A percentile compares a stretch with the other conserved stretches of the same genome.
These are phyloP conservation scores for Aciculosporium take DNA, from an alignment of 2,329 filamentous ascomycete species.

Conservation along the genomic window DNA sequence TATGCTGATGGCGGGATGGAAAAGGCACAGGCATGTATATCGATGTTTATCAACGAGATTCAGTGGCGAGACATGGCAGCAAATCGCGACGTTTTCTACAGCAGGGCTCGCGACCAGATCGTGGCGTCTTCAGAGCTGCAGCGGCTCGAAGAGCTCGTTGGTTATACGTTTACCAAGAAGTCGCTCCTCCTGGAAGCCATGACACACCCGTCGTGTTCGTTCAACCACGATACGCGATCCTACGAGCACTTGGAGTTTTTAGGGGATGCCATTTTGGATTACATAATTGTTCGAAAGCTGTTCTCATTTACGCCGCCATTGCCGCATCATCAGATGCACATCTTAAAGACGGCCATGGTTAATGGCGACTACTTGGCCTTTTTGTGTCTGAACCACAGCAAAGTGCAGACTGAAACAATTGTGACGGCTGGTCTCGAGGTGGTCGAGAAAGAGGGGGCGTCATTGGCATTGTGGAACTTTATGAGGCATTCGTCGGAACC, in stretches of 20 bases:
- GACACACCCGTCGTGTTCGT: conserved; percentile 55
- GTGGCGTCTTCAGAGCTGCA: conserved; percentile 26
- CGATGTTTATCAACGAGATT: conserved; percentile 48
- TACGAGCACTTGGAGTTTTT: conserved; percentile 75
- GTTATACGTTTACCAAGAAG: conserved; percentile 56
- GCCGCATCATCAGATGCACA: conserved; percentile 51
- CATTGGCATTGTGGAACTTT: conserved; percentile 49
- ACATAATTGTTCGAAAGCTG: conserved; percentile 52
- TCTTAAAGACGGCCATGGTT: conserved; percentile 59
- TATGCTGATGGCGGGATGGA: conserved; percentile 53
- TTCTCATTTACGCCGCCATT: conserved; percentile 31
- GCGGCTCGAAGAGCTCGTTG: conserved; percentile 50
- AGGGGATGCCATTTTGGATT: conserved; percentile 74
- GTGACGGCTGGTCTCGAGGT: conserved; percentile 9
- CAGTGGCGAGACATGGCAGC: conserved; percentile 34
- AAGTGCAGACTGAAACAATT: conserved; percentile 12
- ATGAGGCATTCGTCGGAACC: conserved; percentile 43
- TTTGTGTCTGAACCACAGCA: conserved; percentile 40
- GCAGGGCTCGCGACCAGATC: conserved; percentile 21
- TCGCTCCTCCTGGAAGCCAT: conserved; percentile 61
- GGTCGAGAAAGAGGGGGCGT: conserved; percentile 8
- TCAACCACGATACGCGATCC: conserved; percentile 23
- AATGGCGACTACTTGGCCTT: conserved; percentile 74
- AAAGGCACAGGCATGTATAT: conserved; percentile 50
- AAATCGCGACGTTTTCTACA: conserved; percentile 29